Percentiles rank a stretch among this genome's conserved stretches.
These are phyloP conservation scores for Lithocarpus polystachyus DNA, from an alignment of 306 rosid genomes.

Conservation along the genomic window DNA sequence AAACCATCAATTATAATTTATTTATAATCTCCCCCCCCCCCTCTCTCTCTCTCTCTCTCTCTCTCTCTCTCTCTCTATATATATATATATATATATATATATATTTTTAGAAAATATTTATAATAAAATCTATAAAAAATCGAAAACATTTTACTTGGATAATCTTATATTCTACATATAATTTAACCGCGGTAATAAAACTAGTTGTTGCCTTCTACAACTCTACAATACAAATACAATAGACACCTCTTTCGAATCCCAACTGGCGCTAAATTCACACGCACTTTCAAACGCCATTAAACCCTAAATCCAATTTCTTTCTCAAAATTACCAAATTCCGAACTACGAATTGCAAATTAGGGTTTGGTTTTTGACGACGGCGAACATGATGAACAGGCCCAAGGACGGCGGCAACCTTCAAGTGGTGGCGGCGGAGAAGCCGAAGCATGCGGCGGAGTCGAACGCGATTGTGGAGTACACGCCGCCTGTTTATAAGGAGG, in stretches of 20 bases:
- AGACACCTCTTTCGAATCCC: neutral
- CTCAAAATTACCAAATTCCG: neutral
- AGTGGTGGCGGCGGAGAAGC: slow-evolving; percentile 47
- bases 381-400: slow-evolving; percentile 49
- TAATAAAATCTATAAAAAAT: too few species aligned
- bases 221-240: too few species aligned
- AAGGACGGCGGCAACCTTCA: slow-evolving; percentile 36
- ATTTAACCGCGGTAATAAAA: too few species aligned
- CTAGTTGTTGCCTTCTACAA: too few species aligned
- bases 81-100: too few species aligned
- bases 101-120: too few species aligned
- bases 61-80: too few species aligned
- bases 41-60: too few species aligned
- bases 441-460: slow-evolving; percentile 38
- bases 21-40: too few species aligned
- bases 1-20: too few species aligned
- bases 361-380: slow-evolving; percentile 31
- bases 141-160: too few species aligned
- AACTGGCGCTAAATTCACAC: neutral
- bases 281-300: neutral
- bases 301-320: neutral
- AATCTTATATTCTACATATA: too few species aligned
- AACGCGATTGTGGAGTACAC: slow-evolving; percentile 76
- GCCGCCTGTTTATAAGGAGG: slow-evolving; percentile 65
- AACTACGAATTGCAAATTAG: slow-evolving; percentile 25